These are phyloP conservation scores for Vachellia collinsii DNA, from an alignment of 306 rosid species.

Conservation along the genomic window DNA sequence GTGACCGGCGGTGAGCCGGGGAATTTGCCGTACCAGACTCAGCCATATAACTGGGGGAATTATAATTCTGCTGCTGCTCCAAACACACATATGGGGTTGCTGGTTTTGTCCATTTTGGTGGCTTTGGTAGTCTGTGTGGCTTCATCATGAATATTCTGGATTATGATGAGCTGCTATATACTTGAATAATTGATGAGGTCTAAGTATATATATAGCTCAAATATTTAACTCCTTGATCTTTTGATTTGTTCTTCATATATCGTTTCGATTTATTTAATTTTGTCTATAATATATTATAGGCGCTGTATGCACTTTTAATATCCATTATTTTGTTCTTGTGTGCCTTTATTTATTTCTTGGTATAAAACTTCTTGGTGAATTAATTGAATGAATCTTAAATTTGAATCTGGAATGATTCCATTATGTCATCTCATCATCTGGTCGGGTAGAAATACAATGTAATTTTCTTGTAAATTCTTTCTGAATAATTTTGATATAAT, in stretches of 20 bases:
- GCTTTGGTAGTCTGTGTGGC: constrained; percentile 30
- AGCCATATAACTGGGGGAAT: constrained; percentile 34
- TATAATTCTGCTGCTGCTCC: constrained; percentile 39
- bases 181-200: constrained; percentile 15
- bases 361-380: constrained; percentile 8
- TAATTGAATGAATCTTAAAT: constrained; percentile 15
- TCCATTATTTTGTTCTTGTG: constrained; percentile 8
- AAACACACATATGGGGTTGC: constrained; percentile 38
- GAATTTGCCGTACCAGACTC: constrained; percentile 42
- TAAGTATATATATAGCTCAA: constrained; percentile 17
- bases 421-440: not conserved
- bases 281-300: constrained; percentile 1
- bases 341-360: constrained; percentile 14
- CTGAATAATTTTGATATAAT: not conserved
- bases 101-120: constrained; percentile 43
- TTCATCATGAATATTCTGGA: constrained; percentile 34
- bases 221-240: constrained; percentile 30
- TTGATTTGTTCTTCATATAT: no score
- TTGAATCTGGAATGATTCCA: constrained; percentile 27
- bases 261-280: not conserved
- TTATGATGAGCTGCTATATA: not conserved
- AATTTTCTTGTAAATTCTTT: not conserved
- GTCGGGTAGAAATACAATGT: not conserved
- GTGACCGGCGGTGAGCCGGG: constrained; percentile 58
- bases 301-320: not conserved